Evolutionary conservation across 2,329 filamentous ascomycete species (phyloP).

Genomic region (Colletotrichum musae): DNA sequence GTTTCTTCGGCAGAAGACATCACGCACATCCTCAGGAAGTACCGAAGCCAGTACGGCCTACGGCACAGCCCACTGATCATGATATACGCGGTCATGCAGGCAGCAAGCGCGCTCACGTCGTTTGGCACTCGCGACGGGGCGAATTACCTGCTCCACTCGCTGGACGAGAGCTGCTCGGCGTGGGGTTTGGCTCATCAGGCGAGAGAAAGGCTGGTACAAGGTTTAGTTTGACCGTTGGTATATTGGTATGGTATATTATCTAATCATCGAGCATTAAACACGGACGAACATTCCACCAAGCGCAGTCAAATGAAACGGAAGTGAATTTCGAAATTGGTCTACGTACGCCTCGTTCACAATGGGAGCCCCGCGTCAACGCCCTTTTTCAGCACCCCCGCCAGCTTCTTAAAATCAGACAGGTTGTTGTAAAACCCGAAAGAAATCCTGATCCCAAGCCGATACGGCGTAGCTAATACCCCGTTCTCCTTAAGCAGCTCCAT

Average conservation of each 20-base stretch:
- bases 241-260: not conserved
- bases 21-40: slow-evolving; percentile 42
- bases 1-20: slow-evolving; percentile 44
- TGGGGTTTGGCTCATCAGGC: slow-evolving; percentile 14
- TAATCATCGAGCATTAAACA: no score
- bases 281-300: not conserved
- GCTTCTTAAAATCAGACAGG: slow-evolving; percentile 42
- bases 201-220: not conserved
- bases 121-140: slow-evolving; percentile 16
- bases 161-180: slow-evolving; percentile 17
- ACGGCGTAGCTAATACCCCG: slow-evolving; percentile 43
- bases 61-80: slow-evolving; percentile 20
- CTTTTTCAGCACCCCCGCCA: slow-evolving; percentile 1
- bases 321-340: no score
- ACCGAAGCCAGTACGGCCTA: slow-evolving; percentile 42
- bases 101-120: not conserved
- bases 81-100: slow-evolving; percentile 22
- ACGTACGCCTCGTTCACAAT: not conserved
- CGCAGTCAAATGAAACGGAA: not conserved
- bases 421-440: slow-evolving; percentile 49
- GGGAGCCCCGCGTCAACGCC: slow-evolving; percentile 10
- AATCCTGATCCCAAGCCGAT: slow-evolving; percentile 47
- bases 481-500: slow-evolving; percentile 41
- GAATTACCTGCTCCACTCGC: slow-evolving; percentile 12
- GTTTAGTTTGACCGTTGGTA: not conserved